Evolutionary conservation across 306 rosid genomes (phyloP), one percentile per base, ranked within the genome.

Genomic region (Phaseolus lunatus): DNA sequence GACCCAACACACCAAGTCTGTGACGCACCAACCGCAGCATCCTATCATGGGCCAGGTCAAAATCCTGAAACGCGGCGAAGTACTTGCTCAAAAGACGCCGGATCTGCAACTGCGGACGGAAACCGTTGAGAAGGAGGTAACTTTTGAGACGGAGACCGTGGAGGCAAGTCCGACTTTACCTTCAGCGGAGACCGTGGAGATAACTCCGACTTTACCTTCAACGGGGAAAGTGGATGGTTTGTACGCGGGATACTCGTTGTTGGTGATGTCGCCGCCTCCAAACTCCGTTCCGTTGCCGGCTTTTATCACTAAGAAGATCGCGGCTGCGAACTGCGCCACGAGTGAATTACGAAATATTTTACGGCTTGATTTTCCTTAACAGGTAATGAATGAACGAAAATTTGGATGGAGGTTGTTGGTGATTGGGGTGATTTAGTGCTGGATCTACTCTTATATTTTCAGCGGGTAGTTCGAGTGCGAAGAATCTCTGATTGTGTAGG

Each of bases 281-380:
- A 83, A 85, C 73, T 87, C 89, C 0, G 75, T 90, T 5, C 96
- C 97, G 19, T 19, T 91, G 0, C 97, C 97, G 0, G 47, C 37
- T 6, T 89, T 91, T 61, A 70, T 86, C 67, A 37, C 63, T 0
- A 88, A 82, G 82, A 78, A 63, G 22, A 14, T 53, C 0, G 84
- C 22, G 1, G 67, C 49, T 0, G 79, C 50, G 0, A 65, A 16
- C 0, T 84, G 77, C n/a, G 92, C 89, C 0, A 83, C 91, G 0
- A 84, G 59, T 33, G 85, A 48, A 7, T 18, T 90, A 9, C 72
- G 83, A 3, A 82, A 80, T 43, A 82, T 82, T 16, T 45, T 88
- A 4, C 69, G 85, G 0, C 76, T 88, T 1, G 90, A 88, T 47
- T 37, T 78, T 2, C 2, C 11, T 16, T 26, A 9, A 7, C 18